These are phyloP conservation scores for Didymellaceae sp. DNA, from an alignment of 2,329 filamentous ascomycete genomes.

Conservation along the genomic window DNA sequence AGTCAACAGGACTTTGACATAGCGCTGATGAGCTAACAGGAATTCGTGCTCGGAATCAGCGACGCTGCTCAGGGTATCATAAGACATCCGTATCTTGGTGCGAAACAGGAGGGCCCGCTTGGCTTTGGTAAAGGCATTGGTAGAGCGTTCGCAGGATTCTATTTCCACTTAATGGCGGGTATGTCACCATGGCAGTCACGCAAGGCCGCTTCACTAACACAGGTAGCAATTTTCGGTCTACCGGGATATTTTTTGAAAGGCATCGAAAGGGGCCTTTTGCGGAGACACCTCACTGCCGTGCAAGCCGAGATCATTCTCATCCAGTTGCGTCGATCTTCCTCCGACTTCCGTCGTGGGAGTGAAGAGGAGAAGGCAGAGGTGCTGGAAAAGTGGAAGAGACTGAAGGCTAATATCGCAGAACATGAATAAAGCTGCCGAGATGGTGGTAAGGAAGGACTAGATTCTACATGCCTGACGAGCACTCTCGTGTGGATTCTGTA, in stretches of 20 bases:
- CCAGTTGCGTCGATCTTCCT: constrained; percentile 13
- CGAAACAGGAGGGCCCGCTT: constrained; percentile 63
- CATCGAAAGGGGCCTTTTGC: constrained; percentile 13
- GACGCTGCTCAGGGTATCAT: constrained; percentile 79
- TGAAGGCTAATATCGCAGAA: constrained; percentile 5
- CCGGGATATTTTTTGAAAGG: constrained; percentile 23
- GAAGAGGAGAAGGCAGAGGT: constrained; percentile 9
- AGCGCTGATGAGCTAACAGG: constrained; percentile 39
- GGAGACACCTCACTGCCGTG: constrained; percentile 16
- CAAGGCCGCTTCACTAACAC: neutral
- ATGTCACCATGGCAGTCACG: neutral
- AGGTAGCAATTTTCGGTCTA: constrained; percentile 16
- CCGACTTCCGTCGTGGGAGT: neutral
- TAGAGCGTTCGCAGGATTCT: constrained; percentile 33
- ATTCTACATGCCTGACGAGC: no score
- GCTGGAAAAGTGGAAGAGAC: constrained; percentile 6
- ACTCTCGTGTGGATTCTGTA: no score
- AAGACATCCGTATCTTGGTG: constrained; percentile 73
- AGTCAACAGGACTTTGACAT: no score
- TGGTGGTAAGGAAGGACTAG: no score
- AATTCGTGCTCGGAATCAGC: constrained; percentile 74
- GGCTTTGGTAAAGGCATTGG: constrained; percentile 59
- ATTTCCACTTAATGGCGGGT: constrained; percentile 20
- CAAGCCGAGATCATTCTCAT: constrained; percentile 23
- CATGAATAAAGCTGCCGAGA: neutral